Conservation (phyloP, 1,284 basidiomycete species). For the Rhodotorula sp. region DNA sequence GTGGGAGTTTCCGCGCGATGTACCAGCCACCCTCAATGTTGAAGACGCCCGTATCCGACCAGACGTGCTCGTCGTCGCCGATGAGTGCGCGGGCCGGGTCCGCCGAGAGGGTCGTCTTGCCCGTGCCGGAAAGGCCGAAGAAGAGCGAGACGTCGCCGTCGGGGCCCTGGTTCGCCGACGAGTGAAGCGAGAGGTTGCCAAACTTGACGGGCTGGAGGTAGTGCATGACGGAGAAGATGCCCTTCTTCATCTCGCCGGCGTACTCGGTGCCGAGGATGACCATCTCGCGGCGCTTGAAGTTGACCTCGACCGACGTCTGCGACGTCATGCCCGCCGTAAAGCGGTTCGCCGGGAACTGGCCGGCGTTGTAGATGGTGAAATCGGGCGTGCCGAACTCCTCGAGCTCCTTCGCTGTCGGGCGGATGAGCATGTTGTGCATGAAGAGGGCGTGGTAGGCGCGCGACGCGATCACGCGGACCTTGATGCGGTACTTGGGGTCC, state of each 20-base stretch:
- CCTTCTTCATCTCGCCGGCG: slow-evolving; percentile 99
- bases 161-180: slow-evolving; percentile 95
- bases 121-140: slow-evolving; percentile 98
- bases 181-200: slow-evolving; percentile 96
- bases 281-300: slow-evolving; percentile 99
- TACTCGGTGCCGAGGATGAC: slow-evolving; percentile 99
- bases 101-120: slow-evolving; percentile 95
- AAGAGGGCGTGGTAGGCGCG: slow-evolving; percentile 99
- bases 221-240: slow-evolving; percentile 99
- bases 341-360: slow-evolving; percentile 99
- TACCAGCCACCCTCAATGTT: slow-evolving; percentile 95
- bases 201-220: slow-evolving; percentile 99
- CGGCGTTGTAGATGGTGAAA: slow-evolving; percentile 99
- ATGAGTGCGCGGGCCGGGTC: slow-evolving; percentile 88
- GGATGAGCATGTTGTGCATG: slow-evolving; percentile 92
- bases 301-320: slow-evolving; percentile 98
- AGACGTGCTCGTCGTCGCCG: slow-evolving; percentile 97
- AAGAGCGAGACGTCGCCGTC: slow-evolving; percentile 94
- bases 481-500: slow-evolving; percentile 99
- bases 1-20: background rate
- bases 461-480: slow-evolving; percentile 98
- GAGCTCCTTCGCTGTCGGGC: slow-evolving; percentile 92
- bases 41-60: slow-evolving; percentile 97
- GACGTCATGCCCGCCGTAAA: slow-evolving; percentile 99
- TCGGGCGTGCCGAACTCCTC: slow-evolving; percentile 96